Evolutionary conservation across 345 rosid species (phyloP), one percentile per base, ranked within the genome.

Genomic region (Lumnitzera littorea): DNA sequence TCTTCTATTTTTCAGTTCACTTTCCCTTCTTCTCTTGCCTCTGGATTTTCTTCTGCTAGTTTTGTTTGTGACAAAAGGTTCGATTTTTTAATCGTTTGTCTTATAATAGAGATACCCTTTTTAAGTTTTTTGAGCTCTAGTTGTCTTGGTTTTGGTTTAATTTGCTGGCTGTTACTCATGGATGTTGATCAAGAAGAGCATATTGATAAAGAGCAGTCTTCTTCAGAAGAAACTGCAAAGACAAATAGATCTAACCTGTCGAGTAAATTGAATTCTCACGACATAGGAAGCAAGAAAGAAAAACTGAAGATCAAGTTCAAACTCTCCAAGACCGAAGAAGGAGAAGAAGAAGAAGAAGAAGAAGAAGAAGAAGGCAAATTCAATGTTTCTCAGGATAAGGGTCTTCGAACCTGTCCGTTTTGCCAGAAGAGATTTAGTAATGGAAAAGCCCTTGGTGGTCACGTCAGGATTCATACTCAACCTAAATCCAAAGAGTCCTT

Each of bases 391-490:
- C 52, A 51, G 47, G 57, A 52, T 24, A 11, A 63, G 46, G 51
- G n/a, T 15, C 41, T 36, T 48, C 57, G 64, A 49, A 51, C 50
- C 20, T 82, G 87, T 54, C 63, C 62, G 57, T 25, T 72, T 6
- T 82, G 87, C 60, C 64, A 69, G 6, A 77, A 75, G 65, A 74
- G 46, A 20, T 82, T 79, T 62, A 60, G 49, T 7, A 67, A 54
- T 5, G 65, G 71, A 36, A 67, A 67, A 55, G 71, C 71, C 24
- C 65, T 67, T 25, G 71, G 71, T 25, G 71, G 71, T 48, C 71
- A 67, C 53, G 53, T 67, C 15, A 67, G 71, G 57, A 67, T 60
- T 55, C 71, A 67, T 51, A 55, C 25, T 61, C 61, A 49, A 13
- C 61, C 48, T 50, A 56, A 50, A 31, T 46, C 48, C 23, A 52